These are phyloP conservation scores for Osmozyma mogii DNA, from an alignment of 805 yeast species.

Conservation along the genomic window DNA sequence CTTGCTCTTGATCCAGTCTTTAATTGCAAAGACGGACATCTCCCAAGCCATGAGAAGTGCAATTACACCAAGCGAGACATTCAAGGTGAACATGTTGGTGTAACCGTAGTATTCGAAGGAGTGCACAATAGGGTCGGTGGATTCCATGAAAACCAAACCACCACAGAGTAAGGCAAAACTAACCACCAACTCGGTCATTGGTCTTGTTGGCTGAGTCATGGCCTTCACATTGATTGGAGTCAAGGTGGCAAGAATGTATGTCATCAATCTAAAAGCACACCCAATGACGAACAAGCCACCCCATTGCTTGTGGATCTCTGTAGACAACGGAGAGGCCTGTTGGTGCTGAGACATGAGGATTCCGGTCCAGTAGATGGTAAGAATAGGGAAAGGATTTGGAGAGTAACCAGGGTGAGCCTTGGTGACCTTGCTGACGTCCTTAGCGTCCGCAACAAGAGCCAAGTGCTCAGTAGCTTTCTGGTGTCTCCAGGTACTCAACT, in stretches of 20 bases:
- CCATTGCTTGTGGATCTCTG: conserved; percentile 86
- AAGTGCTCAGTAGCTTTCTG: conserved; percentile 25
- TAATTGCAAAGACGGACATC: conserved; percentile 59
- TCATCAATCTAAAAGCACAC: conserved; percentile 63
- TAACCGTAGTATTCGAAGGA: conserved; percentile 78
- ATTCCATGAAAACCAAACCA: conserved; percentile 87
- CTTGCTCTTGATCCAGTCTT: conserved; percentile 34
- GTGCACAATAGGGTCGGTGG: conserved; percentile 77
- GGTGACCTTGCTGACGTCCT: conserved; percentile 7
- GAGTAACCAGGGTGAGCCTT: conserved; percentile 65
- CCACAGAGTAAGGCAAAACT: conserved; percentile 80
- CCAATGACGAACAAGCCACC: conserved; percentile 80
- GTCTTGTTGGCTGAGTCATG: conserved; percentile 39
- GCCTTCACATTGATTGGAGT: conserved; percentile 20
- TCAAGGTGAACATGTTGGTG: conserved; percentile 85
- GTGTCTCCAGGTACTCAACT: conserved; percentile 53
- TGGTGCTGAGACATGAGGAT: conserved; percentile 89
- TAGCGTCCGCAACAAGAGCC: conserved; percentile 4
- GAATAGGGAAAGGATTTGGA: conserved; percentile 90
- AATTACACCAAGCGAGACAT: conserved; percentile 72
- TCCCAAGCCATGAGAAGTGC: conserved; percentile 85
- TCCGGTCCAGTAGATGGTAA: conserved; percentile 96
- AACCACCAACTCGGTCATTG: conserved; percentile 78
- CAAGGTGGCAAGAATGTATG: conserved; percentile 46
- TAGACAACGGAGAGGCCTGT: conserved; percentile 73